phyloP scores from a whole-genome alignment of 176 grass and related monocot species.

The Dactylis glomerata region DNA sequence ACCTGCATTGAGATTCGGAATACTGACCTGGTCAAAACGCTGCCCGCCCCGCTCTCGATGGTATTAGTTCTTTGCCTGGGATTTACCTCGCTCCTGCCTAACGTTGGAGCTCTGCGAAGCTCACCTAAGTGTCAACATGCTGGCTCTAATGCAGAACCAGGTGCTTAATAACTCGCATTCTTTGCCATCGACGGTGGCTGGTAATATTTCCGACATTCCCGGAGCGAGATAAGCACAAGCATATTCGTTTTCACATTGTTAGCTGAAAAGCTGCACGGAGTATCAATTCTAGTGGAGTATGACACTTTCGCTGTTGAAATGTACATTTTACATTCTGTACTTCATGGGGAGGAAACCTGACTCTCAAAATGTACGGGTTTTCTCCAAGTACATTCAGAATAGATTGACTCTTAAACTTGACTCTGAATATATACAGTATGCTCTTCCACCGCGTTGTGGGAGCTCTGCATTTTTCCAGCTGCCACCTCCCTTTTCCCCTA shows the following conservation, averaged over 20 bases:
- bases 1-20: no score
- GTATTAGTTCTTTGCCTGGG: no score
- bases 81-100: no score
- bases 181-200: not conserved
- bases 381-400: not conserved
- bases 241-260: not conserved
- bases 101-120: conserved; percentile 14
- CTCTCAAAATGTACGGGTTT: not conserved
- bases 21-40: no score
- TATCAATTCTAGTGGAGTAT: not conserved
- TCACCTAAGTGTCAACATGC: conserved; percentile 7
- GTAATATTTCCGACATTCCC: conserved; percentile 35
- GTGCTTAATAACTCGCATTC: not conserved
- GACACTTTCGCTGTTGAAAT: not conserved
- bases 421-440: no score
- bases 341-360: not conserved
- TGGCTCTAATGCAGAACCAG: conserved; percentile 8
- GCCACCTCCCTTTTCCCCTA: no score
- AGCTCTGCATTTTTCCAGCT: no score
- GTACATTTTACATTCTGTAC: not conserved
- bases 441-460: not conserved
- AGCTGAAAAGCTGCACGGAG: not conserved
- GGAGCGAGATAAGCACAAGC: not conserved
- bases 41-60: no score
- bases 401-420: not conserved